Evolutionary conservation across 345 rosid genomes (phyloP).

Genomic region (Hibiscus tridactylites): DNA sequence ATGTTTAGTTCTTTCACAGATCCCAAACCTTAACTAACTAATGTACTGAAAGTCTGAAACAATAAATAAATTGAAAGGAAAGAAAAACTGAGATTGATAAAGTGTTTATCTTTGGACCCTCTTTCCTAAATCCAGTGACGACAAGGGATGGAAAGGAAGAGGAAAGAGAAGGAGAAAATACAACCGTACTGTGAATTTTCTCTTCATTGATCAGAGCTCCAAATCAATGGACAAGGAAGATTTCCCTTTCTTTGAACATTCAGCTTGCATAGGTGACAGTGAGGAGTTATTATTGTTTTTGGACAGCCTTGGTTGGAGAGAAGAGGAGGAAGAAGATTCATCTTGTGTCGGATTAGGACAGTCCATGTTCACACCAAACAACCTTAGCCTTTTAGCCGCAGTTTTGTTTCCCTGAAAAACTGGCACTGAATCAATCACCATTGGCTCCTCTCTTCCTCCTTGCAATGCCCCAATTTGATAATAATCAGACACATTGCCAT

Average conservation of each 20-base stretch:
- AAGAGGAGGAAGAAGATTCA: constrained; percentile 12
- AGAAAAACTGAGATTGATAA: not conserved
- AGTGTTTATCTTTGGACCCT: not conserved
- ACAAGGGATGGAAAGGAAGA: constrained; percentile 4
- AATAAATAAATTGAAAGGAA: not conserved
- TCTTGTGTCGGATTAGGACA: constrained; percentile 34
- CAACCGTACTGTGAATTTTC: not conserved
- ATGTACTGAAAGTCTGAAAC: constrained; percentile 5
- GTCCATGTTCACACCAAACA: constrained; percentile 63
- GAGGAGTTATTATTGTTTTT: not conserved
- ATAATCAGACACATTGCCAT: constrained; percentile 27
- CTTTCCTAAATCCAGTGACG: constrained; percentile 7
- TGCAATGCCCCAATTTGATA: constrained; percentile 32
- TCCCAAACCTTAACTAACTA: constrained; percentile 23
- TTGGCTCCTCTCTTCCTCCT: constrained; percentile 20
- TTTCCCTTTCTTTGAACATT: constrained; percentile 55
- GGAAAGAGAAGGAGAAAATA: not conserved
- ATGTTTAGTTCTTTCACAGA: constrained; percentile 13
- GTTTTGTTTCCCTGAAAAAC: constrained; percentile 11
- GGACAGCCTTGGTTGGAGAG: constrained; percentile 4
- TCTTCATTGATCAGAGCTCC: constrained; percentile 35
- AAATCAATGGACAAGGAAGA: constrained; percentile 58
- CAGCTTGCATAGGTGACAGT: constrained; percentile 16
- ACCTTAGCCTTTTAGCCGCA: constrained; percentile 43
- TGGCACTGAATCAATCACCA: constrained; percentile 55